Evolutionary conservation across 805 yeast genomes (phyloP).

Genomic region (Zygosaccharomyces siamensis): DNA sequence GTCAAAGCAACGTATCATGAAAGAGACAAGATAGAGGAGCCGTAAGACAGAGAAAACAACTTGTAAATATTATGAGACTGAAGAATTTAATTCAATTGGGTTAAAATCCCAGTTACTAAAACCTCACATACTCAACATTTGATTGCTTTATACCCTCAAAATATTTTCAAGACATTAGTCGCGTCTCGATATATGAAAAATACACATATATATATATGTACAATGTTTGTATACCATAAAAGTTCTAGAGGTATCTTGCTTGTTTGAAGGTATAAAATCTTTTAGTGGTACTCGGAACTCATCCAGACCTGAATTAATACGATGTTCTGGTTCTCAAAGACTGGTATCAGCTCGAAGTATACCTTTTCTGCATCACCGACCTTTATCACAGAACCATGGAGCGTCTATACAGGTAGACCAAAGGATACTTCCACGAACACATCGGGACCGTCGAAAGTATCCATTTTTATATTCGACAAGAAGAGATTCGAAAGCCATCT

Average conservation of each 20-base stretch:
- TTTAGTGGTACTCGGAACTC: background rate
- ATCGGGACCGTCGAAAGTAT: conserved; percentile 42
- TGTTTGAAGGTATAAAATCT: background rate
- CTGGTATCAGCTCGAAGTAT: conserved; percentile 64
- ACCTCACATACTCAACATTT: background rate
- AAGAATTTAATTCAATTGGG: background rate
- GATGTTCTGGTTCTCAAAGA: conserved; percentile 35
- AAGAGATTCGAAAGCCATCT: conserved; percentile 60
- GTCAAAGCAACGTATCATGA: too few relatives aligned
- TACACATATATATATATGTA: background rate
- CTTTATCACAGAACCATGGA: conserved; percentile 78
- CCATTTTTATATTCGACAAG: conserved; percentile 86
- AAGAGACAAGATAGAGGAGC: too few relatives aligned
- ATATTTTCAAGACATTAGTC: background rate
- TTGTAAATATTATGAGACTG: background rate
- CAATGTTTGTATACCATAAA: background rate
- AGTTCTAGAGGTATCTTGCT: background rate
- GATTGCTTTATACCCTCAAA: background rate
- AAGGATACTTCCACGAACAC: conserved; percentile 44
- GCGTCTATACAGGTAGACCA: conserved; percentile 77
- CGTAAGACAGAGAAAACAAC: background rate
- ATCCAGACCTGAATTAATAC: background rate
- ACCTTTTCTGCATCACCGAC: conserved; percentile 65
- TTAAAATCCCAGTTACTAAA: background rate
- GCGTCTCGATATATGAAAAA: background rate